phyloP scores from a whole-genome alignment of 2,329 filamentous ascomycete genomes.

The Colletotrichum filicis region DNA sequence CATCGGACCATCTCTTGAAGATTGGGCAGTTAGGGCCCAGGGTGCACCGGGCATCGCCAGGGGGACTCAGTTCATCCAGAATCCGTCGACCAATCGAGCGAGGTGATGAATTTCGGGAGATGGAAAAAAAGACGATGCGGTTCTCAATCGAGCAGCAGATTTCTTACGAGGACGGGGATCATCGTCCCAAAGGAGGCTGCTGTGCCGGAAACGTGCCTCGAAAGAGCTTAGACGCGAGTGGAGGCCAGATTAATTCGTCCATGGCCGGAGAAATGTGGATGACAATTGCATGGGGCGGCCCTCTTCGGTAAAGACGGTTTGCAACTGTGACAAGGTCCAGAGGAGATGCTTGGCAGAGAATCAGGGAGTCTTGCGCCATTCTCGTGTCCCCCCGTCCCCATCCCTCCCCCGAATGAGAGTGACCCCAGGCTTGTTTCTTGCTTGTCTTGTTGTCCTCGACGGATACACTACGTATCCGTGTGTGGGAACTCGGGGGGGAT shows the following conservation, averaged over 20 bases:
- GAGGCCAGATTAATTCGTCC: constrained; percentile 28
- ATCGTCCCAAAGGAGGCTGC: constrained; percentile 48
- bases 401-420: constrained; percentile 5
- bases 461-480: constrained; percentile 6
- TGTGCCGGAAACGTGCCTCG: constrained; percentile 48
- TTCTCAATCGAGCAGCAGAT: constrained; percentile 49
- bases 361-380: constrained; percentile 33
- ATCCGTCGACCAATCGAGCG: constrained; percentile 15
- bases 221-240: constrained; percentile 45
- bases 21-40: constrained; percentile 8
- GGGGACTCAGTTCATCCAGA: background rate
- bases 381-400: constrained; percentile 14
- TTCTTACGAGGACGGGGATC: constrained; percentile 47
- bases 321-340: constrained; percentile 36
- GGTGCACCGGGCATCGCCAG: background rate
- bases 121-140: constrained; percentile 34
- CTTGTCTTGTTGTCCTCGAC: constrained; percentile 6
- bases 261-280: constrained; percentile 24
- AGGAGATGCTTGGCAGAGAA: constrained; percentile 30
- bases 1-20: constrained; percentile 21
- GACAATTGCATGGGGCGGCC: constrained; percentile 30
- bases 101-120: constrained; percentile 5
- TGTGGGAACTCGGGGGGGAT: constrained; percentile 11
- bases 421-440: constrained; percentile 30
- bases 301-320: constrained; percentile 40